Evolutionary conservation across 257 asterid species (phyloP).

Genomic region (Solanum raphanifolium): DNA sequence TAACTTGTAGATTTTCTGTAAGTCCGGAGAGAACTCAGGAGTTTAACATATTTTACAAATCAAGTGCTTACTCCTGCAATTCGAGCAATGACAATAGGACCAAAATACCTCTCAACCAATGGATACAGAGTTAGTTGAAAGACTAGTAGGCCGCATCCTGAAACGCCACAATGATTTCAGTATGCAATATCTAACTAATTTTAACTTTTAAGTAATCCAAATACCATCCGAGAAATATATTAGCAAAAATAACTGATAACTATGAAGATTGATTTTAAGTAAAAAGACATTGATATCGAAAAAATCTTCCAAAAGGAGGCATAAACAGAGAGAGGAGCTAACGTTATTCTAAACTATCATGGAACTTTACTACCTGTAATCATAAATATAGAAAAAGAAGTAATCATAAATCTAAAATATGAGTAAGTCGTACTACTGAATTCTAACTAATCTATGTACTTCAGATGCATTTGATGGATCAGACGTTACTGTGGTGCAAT

Average conservation of each 20-base stretch:
- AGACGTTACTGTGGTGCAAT: background rate
- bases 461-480: background rate
- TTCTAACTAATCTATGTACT: background rate
- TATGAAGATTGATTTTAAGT: background rate
- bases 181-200: background rate
- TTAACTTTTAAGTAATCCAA: background rate
- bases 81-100: constrained; percentile 55
- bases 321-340: background rate
- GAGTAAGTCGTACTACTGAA: background rate
- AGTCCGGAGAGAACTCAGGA: background rate
- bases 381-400: background rate
- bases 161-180: background rate
- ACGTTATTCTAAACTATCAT: background rate
- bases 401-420: background rate
- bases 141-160: constrained; percentile 67
- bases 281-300: background rate
- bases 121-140: constrained; percentile 65
- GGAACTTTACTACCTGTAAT: background rate
- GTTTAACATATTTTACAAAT: background rate
- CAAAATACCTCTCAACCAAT: constrained; percentile 40
- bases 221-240: background rate
- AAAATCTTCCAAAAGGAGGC: background rate
- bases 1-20: background rate
- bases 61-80: constrained; percentile 49
- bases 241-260: background rate